These are phyloP conservation scores for Globisporangium radiosum DNA, from an alignment of 352 stramenopile genomes.

Conservation along the genomic window DNA sequence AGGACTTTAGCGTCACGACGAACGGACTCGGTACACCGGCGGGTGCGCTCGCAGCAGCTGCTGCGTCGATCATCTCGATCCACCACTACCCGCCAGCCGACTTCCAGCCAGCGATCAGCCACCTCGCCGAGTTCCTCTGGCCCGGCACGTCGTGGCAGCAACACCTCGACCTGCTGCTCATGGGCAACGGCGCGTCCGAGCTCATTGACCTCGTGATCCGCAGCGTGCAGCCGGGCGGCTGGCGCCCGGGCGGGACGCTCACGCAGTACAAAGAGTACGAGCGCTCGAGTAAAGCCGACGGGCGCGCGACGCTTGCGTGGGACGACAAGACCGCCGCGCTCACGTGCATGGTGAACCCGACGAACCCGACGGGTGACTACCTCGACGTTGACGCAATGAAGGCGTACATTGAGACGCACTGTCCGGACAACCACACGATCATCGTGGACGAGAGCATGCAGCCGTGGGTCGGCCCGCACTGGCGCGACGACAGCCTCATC, in stretches of 20 bases:
- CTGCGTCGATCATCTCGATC: constrained; percentile 68
- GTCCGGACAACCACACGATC: constrained; percentile 83
- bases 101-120: constrained; percentile 85
- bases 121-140: constrained; percentile 87
- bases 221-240: constrained; percentile 63
- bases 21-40: constrained; percentile 81
- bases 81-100: constrained; percentile 88
- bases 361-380: constrained; percentile 89
- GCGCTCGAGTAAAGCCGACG: constrained; percentile 76
- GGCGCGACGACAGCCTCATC: constrained; percentile 83
- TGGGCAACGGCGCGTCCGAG: constrained; percentile 81
- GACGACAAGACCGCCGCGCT: constrained; percentile 64
- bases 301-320: constrained; percentile 68
- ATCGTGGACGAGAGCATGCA: constrained; percentile 92
- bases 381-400: constrained; percentile 77
- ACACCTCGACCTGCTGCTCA: constrained; percentile 64
- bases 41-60: constrained; percentile 59
- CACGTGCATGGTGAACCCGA: constrained; percentile 87
- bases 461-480: constrained; percentile 81
- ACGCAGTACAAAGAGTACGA: constrained; percentile 89
- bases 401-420: constrained; percentile 79
- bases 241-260: constrained; percentile 61
- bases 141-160: constrained; percentile 32
- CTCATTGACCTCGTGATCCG: constrained; percentile 87
- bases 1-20: constrained; percentile 89